These are phyloP conservation scores for Vitis riparia DNA, from an alignment of 164 flowering plant species.

Conservation along the genomic window DNA sequence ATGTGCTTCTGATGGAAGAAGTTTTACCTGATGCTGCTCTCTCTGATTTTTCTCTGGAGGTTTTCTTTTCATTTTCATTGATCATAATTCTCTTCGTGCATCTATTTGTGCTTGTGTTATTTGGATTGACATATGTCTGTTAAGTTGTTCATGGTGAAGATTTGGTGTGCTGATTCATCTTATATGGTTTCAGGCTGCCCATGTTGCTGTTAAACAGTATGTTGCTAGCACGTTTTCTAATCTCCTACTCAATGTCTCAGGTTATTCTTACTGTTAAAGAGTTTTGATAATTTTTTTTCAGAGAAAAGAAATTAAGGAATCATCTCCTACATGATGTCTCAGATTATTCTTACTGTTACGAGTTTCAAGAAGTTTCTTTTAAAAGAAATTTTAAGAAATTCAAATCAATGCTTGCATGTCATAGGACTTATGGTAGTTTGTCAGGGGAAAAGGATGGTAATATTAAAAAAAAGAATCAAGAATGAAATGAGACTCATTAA, in stretches of 20 bases:
- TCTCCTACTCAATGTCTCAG: conserved; percentile 74
- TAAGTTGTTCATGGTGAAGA: neutral
- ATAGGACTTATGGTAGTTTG: neutral
- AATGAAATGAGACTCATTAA: too few species aligned
- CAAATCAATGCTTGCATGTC: conserved; percentile 1
- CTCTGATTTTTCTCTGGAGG: conserved; percentile 68
- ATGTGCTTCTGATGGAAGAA: conserved; percentile 77
- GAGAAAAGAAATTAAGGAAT: too few species aligned
- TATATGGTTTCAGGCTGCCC: conserved; percentile 62
- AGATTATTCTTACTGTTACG: neutral
- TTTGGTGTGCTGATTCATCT: conserved; percentile 1
- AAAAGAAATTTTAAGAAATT: neutral
- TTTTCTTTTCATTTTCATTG: conserved; percentile 17
- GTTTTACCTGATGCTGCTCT: conserved; percentile 82
- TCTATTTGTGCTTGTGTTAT: neutral
- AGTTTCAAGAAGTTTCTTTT: neutral
- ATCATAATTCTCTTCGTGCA: too few species aligned
- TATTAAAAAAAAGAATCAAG: too few species aligned
- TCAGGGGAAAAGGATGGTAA: neutral
- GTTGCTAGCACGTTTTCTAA: conserved; percentile 54
- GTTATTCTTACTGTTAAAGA: conserved; percentile 28
- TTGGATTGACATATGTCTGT: neutral
- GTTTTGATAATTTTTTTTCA: too few species aligned
- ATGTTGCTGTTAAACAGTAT: conserved; percentile 59
- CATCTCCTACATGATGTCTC: neutral